Conservation (phyloP, 73 alveolate genomes). For the Tetrahymena thermophila region DNA sequence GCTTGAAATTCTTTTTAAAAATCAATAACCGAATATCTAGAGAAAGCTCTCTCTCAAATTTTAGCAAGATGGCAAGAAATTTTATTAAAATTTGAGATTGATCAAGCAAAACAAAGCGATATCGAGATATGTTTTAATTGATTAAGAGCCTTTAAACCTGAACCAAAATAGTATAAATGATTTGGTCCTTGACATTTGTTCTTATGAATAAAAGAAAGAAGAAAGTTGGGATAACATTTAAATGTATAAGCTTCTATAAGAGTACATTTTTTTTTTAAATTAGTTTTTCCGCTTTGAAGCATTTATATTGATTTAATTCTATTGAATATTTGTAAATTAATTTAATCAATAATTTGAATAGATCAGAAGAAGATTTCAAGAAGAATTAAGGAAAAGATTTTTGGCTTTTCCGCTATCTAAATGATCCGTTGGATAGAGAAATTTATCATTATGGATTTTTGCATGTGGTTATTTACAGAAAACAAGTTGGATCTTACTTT, state of each 20-base stretch:
- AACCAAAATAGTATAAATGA: background rate
- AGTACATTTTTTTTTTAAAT: background rate
- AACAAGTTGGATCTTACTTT: background rate
- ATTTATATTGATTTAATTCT: no score
- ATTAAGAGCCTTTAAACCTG: background rate
- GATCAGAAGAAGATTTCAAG: background rate
- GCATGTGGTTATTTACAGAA: background rate
- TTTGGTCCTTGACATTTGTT: background rate
- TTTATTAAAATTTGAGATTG: background rate
- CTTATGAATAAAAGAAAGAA: background rate
- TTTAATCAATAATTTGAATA: no score
- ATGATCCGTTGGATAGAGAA: background rate
- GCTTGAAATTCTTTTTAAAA: background rate
- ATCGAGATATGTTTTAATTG: background rate
- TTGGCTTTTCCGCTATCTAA: background rate
- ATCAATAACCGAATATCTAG: background rate
- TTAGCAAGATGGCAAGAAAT: background rate
- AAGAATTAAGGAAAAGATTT: background rate
- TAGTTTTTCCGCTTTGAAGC: background rate
- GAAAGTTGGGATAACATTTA: background rate
- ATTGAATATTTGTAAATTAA: no score
- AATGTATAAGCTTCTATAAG: background rate
- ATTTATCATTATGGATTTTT: background rate
- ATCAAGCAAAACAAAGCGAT: background rate
- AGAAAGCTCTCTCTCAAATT: background rate